A percentile compares a stretch with the other conserved stretches of the same genome.
These are phyloP conservation scores for Sphagnum magellanicum DNA, from an alignment of 228 moss, liverwort and hornwort species.

Conservation along the genomic window DNA sequence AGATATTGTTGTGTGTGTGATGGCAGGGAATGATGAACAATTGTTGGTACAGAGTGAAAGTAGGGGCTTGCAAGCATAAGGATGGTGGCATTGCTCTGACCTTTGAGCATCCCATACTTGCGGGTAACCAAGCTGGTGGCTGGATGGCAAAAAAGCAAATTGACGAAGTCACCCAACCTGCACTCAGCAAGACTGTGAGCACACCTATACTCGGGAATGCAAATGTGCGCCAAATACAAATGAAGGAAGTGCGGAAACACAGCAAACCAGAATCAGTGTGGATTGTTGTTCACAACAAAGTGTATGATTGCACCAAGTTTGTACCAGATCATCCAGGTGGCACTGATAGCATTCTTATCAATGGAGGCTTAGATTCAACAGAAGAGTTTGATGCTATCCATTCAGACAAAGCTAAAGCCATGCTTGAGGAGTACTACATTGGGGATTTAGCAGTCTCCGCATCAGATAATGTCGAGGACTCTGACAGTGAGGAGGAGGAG, in stretches of 20 bases:
- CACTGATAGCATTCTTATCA: conserved; percentile 78
- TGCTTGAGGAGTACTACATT: conserved; percentile 82
- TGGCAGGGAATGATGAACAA: conserved; percentile 99
- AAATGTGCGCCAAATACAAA: conserved; percentile 35
- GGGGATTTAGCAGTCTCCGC: conserved; percentile 34
- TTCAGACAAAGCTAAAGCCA: conserved; percentile 76
- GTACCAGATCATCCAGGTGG: conserved; percentile 91
- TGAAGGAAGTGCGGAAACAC: conserved; percentile 65
- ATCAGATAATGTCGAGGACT: conserved; percentile 27
- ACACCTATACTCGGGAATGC: conserved; percentile 12
- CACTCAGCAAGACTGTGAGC: conserved; percentile 7
- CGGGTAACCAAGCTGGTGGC: conserved; percentile 72
- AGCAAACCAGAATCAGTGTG: conserved; percentile 63
- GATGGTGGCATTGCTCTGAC: conserved; percentile 47
- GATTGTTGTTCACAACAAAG: conserved; percentile 79
- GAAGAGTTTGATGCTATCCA: conserved; percentile 98
- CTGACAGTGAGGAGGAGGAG: background rate
- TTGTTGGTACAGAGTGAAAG: conserved; percentile 83
- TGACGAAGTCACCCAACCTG: background rate
- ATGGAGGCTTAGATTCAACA: conserved; percentile 74
- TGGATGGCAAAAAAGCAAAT: conserved; percentile 66
- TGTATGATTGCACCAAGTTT: conserved; percentile 84
- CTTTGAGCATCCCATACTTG: conserved; percentile 77
- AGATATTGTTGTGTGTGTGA: too few species aligned
- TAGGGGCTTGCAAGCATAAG: conserved; percentile 32